These are phyloP conservation scores for Seiridium cupressi DNA, from an alignment of 2,329 filamentous ascomycete species.

Conservation along the genomic window DNA sequence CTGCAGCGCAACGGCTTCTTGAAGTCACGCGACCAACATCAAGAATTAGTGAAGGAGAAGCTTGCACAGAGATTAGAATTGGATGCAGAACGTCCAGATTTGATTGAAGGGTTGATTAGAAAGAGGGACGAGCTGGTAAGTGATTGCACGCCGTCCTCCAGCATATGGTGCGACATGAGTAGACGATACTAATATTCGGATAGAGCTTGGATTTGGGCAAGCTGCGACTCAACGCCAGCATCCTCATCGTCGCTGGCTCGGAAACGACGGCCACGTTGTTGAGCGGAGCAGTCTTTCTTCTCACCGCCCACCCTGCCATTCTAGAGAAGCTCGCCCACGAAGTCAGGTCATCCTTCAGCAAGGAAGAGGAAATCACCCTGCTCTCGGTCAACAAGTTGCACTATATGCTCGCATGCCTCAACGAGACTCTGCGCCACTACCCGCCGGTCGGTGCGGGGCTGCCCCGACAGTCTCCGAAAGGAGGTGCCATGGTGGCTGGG, in stretches of 20 bases:
- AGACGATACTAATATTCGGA: not conserved
- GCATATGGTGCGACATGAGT: not conserved
- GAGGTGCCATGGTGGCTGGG: slow-evolving; percentile 23
- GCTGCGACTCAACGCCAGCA: slow-evolving; percentile 20
- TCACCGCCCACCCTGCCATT: slow-evolving; percentile 34
- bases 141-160: not conserved
- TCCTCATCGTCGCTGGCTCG: slow-evolving; percentile 43
- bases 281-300: slow-evolving; percentile 34
- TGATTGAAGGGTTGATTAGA: slow-evolving; percentile 29
- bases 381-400: slow-evolving; percentile 27
- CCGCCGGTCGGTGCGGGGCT: slow-evolving; percentile 28
- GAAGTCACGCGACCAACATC: slow-evolving; percentile 19
- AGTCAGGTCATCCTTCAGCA: slow-evolving; percentile 34
- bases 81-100: slow-evolving; percentile 26
- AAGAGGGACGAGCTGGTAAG: slow-evolving; percentile 22
- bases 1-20: slow-evolving; percentile 11
- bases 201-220: slow-evolving; percentile 5
- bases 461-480: slow-evolving; percentile 20
- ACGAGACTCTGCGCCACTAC: slow-evolving; percentile 41
- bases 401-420: slow-evolving; percentile 40
- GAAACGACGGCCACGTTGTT: slow-evolving; percentile 51
- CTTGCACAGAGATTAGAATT: slow-evolving; percentile 24
- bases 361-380: slow-evolving; percentile 37
- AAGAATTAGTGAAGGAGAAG: slow-evolving; percentile 19
- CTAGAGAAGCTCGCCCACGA: slow-evolving; percentile 34